Conservation (phyloP, 345 rosid genomes). For the Gossypium anomalum region DNA sequence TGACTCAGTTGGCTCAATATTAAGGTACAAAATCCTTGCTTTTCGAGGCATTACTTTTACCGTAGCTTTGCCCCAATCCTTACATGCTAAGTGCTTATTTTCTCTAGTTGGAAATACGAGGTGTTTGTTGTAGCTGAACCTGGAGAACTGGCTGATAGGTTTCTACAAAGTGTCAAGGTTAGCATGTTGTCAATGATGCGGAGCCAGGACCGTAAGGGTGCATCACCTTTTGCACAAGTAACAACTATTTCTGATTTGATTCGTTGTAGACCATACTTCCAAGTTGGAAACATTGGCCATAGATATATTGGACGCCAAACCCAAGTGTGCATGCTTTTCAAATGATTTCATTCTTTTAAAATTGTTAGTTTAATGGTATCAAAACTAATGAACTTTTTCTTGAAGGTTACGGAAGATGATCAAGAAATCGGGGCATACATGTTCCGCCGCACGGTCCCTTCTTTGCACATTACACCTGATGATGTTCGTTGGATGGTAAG, state of each 20-base stretch:
- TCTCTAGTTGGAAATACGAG: conserved; percentile 85
- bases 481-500: conserved; percentile 98
- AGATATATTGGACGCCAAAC: conserved; percentile 92
- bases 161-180: conserved; percentile 75
- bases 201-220: conserved; percentile 46
- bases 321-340: conserved; percentile 43
- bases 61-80: conserved; percentile 21
- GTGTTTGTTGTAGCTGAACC: conserved; percentile 98
- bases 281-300: conserved; percentile 79
- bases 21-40: conserved; percentile 53
- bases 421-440: conserved; percentile 86
- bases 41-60: conserved; percentile 1
- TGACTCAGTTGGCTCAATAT: conserved; percentile 70
- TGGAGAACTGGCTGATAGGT: conserved; percentile 86
- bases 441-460: conserved; percentile 95
- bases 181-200: conserved; percentile 62
- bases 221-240: conserved; percentile 57
- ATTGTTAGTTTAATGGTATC: background rate
- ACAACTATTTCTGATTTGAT: conserved; percentile 71
- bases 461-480: conserved; percentile 71
- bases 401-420: conserved; percentile 93
- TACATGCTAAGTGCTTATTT: conserved; percentile 21
- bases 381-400: conserved; percentile 10
- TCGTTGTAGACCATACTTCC: conserved; percentile 63
- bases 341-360: background rate